phyloP scores from a whole-genome alignment of 1,284 basidiomycete species.

The Trichosporon sp. region DNA sequence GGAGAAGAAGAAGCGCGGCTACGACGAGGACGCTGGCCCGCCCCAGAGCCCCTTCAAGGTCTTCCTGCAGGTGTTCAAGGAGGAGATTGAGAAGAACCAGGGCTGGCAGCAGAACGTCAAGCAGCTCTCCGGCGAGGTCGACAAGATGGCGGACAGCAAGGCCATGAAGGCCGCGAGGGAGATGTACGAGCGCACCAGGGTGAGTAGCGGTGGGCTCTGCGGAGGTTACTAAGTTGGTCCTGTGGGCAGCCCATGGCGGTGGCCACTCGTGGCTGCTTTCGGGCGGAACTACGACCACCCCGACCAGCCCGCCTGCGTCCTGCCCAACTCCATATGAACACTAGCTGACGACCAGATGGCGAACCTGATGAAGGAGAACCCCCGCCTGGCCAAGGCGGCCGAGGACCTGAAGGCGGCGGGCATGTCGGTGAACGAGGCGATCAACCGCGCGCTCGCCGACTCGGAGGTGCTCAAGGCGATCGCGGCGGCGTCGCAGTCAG shows the following conservation, averaged over 20 bases:
- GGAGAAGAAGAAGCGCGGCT: slow-evolving; percentile 15
- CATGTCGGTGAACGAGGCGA: slow-evolving; percentile 88
- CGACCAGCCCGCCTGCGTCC: not conserved
- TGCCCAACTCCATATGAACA: not conserved
- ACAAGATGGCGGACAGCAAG: slow-evolving; percentile 93
- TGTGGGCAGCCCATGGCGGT: too few relatives aligned
- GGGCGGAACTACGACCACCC: not conserved
- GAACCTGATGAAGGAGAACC: slow-evolving; percentile 95
- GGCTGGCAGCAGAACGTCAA: slow-evolving; percentile 95
- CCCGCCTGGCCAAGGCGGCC: slow-evolving; percentile 80
- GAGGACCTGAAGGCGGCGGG: slow-evolving; percentile 85
- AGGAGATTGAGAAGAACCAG: slow-evolving; percentile 88
- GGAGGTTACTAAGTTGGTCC: not conserved
- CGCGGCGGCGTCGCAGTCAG: slow-evolving; percentile 69
- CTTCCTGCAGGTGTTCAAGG: slow-evolving; percentile 87
- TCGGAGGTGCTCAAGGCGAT: slow-evolving; percentile 76
- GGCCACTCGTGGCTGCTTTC: not conserved
- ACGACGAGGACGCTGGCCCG: slow-evolving; percentile 38
- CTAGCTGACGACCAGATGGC: slow-evolving; percentile 59
- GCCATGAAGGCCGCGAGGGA: slow-evolving; percentile 89
- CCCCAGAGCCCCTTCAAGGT: slow-evolving; percentile 92
- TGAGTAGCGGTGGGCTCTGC: slow-evolving; percentile 48
- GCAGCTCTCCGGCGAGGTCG: slow-evolving; percentile 94
- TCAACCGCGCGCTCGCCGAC: slow-evolving; percentile 86
- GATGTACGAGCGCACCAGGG: slow-evolving; percentile 88